phyloP scores from a whole-genome alignment of 1,139 yeast species.

The Barnettozyma hawaiiensis region DNA sequence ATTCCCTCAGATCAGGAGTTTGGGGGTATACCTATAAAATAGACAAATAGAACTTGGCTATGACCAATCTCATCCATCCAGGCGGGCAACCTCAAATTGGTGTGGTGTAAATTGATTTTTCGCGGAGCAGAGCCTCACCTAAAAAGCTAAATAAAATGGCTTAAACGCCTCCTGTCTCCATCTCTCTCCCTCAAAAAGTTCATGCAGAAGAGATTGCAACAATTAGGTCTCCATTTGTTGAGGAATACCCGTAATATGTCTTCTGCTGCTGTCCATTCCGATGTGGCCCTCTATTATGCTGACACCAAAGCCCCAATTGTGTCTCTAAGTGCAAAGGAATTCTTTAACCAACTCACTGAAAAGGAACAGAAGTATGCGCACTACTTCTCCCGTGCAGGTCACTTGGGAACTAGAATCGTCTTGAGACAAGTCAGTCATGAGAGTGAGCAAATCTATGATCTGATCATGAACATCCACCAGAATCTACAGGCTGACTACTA shows the following conservation, averaged over 20 bases:
- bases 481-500: constrained; percentile 49
- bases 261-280: constrained; percentile 5
- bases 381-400: constrained; percentile 74
- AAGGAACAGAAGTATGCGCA: constrained; percentile 71
- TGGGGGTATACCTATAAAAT: constrained; percentile 26
- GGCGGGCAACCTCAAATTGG: too few relatives aligned
- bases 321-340: constrained; percentile 36
- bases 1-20: constrained; percentile 30
- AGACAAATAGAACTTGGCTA: too few relatives aligned
- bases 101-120: too few relatives aligned
- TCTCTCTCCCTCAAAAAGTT: not conserved
- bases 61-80: too few relatives aligned
- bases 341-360: constrained; percentile 44
- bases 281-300: constrained; percentile 29
- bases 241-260: constrained; percentile 13
- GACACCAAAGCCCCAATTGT: constrained; percentile 46
- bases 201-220: constrained; percentile 10
- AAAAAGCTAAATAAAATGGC: too few relatives aligned
- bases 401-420: constrained; percentile 74
- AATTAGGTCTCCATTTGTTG: constrained; percentile 8
- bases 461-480: constrained; percentile 53
- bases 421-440: constrained; percentile 82
- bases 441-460: constrained; percentile 66
- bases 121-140: too few relatives aligned
- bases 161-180: too few relatives aligned